phyloP scores from a whole-genome alignment of 768 basidiomycete genomes.

The Collybia sordida region DNA sequence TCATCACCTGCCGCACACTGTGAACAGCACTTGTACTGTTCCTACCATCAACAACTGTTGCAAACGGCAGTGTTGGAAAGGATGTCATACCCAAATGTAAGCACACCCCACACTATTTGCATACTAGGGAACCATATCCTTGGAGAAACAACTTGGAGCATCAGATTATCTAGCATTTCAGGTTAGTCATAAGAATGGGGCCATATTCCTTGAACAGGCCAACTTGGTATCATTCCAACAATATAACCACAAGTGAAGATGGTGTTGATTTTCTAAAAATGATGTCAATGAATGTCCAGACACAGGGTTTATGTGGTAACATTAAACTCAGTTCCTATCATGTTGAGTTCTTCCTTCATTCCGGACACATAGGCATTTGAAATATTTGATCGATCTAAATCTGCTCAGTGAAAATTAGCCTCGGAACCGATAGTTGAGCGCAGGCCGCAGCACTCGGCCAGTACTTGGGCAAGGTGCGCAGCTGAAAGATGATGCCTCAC shows the following conservation, averaged over 20 bases:
- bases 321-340: slow-evolving; percentile 66
- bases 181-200: not conserved
- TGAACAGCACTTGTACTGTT: slow-evolving; percentile 54
- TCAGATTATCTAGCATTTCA: slow-evolving; percentile 51
- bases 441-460: too few relatives aligned
- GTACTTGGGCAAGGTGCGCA: slow-evolving; percentile 4
- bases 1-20: slow-evolving; percentile 52
- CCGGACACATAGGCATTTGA: slow-evolving; percentile 79
- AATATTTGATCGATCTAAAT: slow-evolving; percentile 68
- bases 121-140: slow-evolving; percentile 66
- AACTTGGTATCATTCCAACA: slow-evolving; percentile 72
- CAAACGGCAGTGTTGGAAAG: slow-evolving; percentile 2
- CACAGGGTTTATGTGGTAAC: slow-evolving; percentile 24
- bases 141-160: slow-evolving; percentile 61
- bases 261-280: slow-evolving; percentile 58
- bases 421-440: not conserved
- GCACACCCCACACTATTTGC: slow-evolving; percentile 64
- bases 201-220: slow-evolving; percentile 2
- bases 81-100: slow-evolving; percentile 57
- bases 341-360: slow-evolving; percentile 70
- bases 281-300: slow-evolving; percentile 7
- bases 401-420: slow-evolving; percentile 28
- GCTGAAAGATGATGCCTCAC: slow-evolving; percentile 26
- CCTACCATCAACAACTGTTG: slow-evolving; percentile 1
- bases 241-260: slow-evolving; percentile 77